Evolutionary conservation across 2,329 filamentous ascomycete genomes (phyloP), one percentile per base, ranked within the genome.

Genomic region (Cytospora piceicola): DNA sequence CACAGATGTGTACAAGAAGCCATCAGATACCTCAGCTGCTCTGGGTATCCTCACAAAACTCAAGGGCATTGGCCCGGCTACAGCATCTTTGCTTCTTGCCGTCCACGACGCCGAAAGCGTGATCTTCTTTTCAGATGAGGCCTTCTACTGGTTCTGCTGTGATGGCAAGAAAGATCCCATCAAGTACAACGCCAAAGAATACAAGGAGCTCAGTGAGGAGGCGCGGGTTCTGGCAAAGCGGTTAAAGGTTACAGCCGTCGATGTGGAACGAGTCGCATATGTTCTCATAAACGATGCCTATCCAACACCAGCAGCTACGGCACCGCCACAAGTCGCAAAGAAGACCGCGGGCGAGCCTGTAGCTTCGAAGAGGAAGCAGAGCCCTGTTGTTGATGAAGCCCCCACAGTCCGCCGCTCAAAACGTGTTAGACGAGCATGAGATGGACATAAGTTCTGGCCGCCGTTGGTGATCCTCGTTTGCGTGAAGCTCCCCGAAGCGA

Each of bases 101-200:
- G 85, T 90, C 5, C 84, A 88, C 69, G 83, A 88, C 67, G 83
- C 88, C 0, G 75, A 80, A 0, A 76, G 78, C 15, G 81, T 88
- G 58, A 83, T 91, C 1, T 94, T 94, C 80, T 94, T 94, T 77
- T 90, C 88, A 2, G 92, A 96, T 72, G 92, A 95, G 76, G 82
- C 89, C 4, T 94, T 88, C 73, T 84, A 88, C 69, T 94, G 90
- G 90, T 77, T 90, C 7, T 85, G 85, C 71, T 85, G 84, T 73
- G 75, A 76, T n/a, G 81, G 82, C 0, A 77, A 79, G 51, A 82
- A 79, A 62, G 76, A 72, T 0, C 76, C 79, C 29, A 88, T 92
- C 74, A 90, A 88, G 76, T 95, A 95, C 76, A 89, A 82, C 52
- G 75, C 78, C 24, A 88, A 87, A 70, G 91, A 94, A 76, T 94